A percentile compares a stretch with the other conserved stretches of the same genome.
Conservation (phyloP, 2,329 filamentous ascomycete species). For the Hypoxylon sp. region DNA sequence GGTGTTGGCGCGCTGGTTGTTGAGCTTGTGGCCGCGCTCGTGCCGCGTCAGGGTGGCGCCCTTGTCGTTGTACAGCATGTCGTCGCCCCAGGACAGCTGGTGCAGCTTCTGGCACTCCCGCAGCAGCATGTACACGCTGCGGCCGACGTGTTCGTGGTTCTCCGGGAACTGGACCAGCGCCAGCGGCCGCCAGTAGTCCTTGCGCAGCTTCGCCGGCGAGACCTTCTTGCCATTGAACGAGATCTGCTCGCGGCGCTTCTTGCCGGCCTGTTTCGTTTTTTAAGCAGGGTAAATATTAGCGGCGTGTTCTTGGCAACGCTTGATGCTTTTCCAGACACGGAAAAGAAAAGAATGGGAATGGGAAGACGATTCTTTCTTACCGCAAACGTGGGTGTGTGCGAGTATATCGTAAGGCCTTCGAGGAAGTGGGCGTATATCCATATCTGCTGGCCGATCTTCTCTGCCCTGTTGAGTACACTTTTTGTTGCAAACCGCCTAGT, state of each 20-base stretch:
- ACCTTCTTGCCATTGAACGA: constrained; percentile 74
- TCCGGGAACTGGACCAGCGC: constrained; percentile 65
- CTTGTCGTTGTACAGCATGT: constrained; percentile 52
- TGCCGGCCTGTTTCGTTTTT: constrained; percentile 39
- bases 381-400: constrained; percentile 54
- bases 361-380: constrained; percentile 47
- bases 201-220: constrained; percentile 67
- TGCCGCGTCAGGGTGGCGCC: constrained; percentile 45
- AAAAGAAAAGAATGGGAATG: no score
- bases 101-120: constrained; percentile 70
- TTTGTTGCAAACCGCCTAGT: no score
- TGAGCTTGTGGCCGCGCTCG: constrained; percentile 61
- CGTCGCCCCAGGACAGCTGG: constrained; percentile 66
- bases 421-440: constrained; percentile 62
- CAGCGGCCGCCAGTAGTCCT: constrained; percentile 72
- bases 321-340: no score
- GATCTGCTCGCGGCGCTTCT: constrained; percentile 41
- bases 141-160: constrained; percentile 62
- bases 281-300: neutral
- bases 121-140: constrained; percentile 67
- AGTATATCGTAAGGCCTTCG: constrained; percentile 62
- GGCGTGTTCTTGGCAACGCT: no score
- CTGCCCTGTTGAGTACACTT: no score
- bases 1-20: constrained; percentile 67
- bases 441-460: constrained; percentile 64